Conservation (phyloP, 495 filamentous ascomycete species). For the Tuber indicum region DNA sequence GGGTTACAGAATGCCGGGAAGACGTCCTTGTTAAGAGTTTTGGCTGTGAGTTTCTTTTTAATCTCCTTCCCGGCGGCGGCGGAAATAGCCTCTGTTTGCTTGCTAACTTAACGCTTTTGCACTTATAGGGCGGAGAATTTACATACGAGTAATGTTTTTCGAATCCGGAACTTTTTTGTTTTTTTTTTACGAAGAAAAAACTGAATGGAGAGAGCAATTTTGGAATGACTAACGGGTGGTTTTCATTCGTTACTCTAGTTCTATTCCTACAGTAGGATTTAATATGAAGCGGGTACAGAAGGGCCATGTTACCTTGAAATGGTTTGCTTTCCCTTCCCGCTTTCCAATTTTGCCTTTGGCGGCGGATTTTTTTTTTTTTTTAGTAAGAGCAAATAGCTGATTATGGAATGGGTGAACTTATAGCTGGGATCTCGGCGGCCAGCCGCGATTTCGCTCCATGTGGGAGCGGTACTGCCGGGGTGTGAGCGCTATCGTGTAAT, state of each 20-base stretch:
- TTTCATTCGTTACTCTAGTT: constrained; percentile 52
- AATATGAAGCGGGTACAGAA: constrained; percentile 98
- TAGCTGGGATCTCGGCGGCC: constrained; percentile 94
- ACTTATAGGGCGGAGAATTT: constrained; percentile 84
- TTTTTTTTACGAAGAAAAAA: constrained; percentile 17
- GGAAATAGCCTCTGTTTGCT: constrained; percentile 18
- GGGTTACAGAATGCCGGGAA: constrained; percentile 97
- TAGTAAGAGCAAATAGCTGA: neutral
- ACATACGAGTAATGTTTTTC: constrained; percentile 72
- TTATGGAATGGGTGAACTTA: constrained; percentile 1
- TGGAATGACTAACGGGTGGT: constrained; percentile 21
- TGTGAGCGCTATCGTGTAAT: constrained; percentile 93
- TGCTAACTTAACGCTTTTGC: constrained; percentile 40
- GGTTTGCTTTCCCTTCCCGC: constrained; percentile 49
- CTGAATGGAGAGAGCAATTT: constrained; percentile 36
- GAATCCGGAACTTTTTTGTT: constrained; percentile 11
- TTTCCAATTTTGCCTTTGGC: constrained; percentile 34
- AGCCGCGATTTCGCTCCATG: constrained; percentile 96
- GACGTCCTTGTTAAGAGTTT: constrained; percentile 84
- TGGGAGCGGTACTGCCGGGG: constrained; percentile 98
- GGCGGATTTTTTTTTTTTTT: neutral
- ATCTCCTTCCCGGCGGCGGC: constrained; percentile 7
- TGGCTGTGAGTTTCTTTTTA: constrained; percentile 64
- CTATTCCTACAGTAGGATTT: constrained; percentile 96
- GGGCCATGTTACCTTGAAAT: constrained; percentile 97